Conservation (phyloP, 2,329 filamentous ascomycete species). For the Phialophora tarda region DNA sequence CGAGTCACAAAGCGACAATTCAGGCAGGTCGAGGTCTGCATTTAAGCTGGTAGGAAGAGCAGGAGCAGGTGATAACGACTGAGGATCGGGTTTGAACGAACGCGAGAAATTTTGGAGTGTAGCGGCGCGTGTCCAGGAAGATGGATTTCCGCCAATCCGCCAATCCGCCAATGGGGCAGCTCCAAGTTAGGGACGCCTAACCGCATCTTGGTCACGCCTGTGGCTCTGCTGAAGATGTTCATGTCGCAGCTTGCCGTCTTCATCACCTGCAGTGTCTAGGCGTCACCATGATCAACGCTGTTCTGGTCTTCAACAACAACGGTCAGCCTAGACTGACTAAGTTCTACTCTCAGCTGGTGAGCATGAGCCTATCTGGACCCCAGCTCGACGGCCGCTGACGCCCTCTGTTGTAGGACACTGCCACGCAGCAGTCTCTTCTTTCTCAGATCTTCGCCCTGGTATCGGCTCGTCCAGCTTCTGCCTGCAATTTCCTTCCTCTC, state of each 20-base stretch:
- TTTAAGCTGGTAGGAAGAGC: constrained; percentile 9
- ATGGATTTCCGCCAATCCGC: constrained; percentile 11
- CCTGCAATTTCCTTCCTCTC: constrained; percentile 94
- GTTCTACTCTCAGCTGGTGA: constrained; percentile 95
- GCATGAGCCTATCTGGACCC: constrained; percentile 34
- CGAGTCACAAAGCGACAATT: constrained; percentile 29
- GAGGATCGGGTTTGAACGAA: neutral
- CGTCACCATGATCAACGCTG: constrained; percentile 88
- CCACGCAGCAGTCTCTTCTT: constrained; percentile 94
- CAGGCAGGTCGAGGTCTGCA: constrained; percentile 25
- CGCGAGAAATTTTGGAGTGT: constrained; percentile 11
- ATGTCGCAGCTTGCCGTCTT: neutral
- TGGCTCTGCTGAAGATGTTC: neutral
- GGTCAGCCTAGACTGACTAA: constrained; percentile 96
- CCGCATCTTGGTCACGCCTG: neutral
- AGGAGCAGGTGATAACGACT: neutral
- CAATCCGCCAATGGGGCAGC: neutral
- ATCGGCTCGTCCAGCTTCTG: constrained; percentile 84
- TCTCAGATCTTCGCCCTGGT: constrained; percentile 97
- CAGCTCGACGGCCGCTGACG: constrained; percentile 15
- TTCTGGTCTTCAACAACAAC: constrained; percentile 97
- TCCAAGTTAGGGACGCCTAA: neutral
- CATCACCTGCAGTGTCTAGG: neutral
- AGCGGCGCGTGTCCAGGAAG: constrained; percentile 10
- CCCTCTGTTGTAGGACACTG: constrained; percentile 73